Evolutionary conservation across 2,329 filamentous ascomycete species (phyloP).

Genomic region (Fusarium poae): DNA sequence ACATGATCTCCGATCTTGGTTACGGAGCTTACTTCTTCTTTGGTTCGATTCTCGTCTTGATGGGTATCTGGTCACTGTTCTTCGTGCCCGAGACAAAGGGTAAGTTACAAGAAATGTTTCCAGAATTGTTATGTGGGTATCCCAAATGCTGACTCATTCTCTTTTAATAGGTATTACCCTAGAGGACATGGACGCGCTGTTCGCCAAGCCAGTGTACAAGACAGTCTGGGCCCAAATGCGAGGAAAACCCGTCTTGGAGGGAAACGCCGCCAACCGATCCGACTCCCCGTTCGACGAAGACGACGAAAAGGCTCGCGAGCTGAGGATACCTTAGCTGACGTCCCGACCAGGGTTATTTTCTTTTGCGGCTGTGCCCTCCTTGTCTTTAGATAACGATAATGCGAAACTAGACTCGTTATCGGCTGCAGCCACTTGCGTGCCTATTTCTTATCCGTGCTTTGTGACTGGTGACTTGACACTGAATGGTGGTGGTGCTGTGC

Average conservation of each 20-base stretch:
- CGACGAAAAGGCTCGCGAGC: conserved; percentile 37
- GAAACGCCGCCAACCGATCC: conserved; percentile 31
- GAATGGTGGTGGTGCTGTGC: too few species aligned
- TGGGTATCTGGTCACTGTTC: conserved; percentile 63
- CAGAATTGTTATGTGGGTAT: background rate
- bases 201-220: conserved; percentile 50
- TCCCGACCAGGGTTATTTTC: conserved; percentile 7
- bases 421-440: conserved; percentile 13
- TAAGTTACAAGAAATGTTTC: conserved; percentile 11
- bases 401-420: conserved; percentile 22
- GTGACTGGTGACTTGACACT: conserved; percentile 26
- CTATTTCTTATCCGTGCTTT: background rate
- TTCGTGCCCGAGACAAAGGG: conserved; percentile 67
- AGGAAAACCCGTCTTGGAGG: conserved; percentile 33
- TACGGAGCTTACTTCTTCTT: conserved; percentile 69
- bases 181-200: conserved; percentile 61
- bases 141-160: conserved; percentile 11
- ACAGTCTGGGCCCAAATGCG: conserved; percentile 51
- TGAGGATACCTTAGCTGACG: conserved; percentile 38
- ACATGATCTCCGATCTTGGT: conserved; percentile 57
- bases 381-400: conserved; percentile 19
- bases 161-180: conserved; percentile 55
- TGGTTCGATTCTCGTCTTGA: conserved; percentile 58
- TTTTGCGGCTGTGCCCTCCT: conserved; percentile 14
- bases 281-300: conserved; percentile 42